phyloP scores from a whole-genome alignment of 2,329 filamentous ascomycete species.

The Myriangium duriaei region DNA sequence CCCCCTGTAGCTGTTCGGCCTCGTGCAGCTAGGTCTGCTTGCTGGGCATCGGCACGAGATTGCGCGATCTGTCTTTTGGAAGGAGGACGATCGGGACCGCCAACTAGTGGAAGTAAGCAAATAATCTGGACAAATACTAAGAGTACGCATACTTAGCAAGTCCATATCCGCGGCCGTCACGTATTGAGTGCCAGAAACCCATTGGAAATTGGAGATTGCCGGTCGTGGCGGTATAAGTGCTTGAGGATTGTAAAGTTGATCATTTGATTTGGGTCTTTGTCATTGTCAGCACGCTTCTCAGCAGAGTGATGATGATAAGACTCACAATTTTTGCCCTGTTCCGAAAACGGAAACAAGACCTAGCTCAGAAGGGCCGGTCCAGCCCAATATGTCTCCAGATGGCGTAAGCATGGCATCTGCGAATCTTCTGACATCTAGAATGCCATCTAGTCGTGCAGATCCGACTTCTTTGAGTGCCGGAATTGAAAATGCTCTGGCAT shows the following conservation, averaged over 20 bases:
- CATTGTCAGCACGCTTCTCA: conserved; percentile 11
- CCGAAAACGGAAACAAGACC: conserved; percentile 79
- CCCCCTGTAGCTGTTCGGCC: conserved; percentile 24
- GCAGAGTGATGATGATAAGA: conserved; percentile 15
- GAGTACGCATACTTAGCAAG: conserved; percentile 43
- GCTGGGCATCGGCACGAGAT: conserved; percentile 58
- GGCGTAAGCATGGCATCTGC: conserved; percentile 57
- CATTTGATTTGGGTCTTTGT: conserved; percentile 38
- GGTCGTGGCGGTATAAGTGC: conserved; percentile 65
- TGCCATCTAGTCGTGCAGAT: conserved; percentile 47
- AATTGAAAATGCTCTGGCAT: conserved; percentile 69
- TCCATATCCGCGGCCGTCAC: conserved; percentile 81
- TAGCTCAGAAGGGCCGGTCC: conserved; percentile 79
- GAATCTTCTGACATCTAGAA: conserved; percentile 63
- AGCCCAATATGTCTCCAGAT: conserved; percentile 73
- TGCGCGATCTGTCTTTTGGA: conserved; percentile 82
- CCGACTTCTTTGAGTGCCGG: conserved; percentile 78
- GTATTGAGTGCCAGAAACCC: conserved; percentile 91
- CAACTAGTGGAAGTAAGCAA: conserved; percentile 32
- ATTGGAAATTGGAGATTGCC: conserved; percentile 89
- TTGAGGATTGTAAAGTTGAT: conserved; percentile 67
- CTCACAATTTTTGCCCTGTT: conserved; percentile 50
- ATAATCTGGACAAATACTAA: conserved; percentile 22
- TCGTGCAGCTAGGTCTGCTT: conserved; percentile 28
- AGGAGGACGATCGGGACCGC: conserved; percentile 74